Conservation (phyloP, 208 protist genomes). For the Strigomonas culicis region DNA sequence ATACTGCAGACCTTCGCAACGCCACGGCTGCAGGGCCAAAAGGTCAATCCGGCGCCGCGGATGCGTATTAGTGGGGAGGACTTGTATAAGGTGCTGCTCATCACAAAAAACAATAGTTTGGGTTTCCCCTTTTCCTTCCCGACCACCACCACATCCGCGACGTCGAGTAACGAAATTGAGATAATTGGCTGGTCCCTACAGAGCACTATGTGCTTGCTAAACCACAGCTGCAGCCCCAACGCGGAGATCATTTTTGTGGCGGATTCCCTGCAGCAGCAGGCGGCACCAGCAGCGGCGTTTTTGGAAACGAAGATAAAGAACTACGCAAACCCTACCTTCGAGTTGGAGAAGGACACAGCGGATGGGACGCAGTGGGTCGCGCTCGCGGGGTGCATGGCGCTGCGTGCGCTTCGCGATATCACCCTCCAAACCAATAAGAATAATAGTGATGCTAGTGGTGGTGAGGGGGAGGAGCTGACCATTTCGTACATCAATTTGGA, state of each 20-base stretch:
- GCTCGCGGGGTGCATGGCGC: slow-evolving; percentile 6
- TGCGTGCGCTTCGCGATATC: background rate
- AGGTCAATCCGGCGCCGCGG: background rate
- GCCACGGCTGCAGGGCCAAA: no score
- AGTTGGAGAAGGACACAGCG: background rate
- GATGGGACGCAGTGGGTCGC: no score
- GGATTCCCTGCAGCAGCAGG: no score
- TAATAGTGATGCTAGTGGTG: background rate
- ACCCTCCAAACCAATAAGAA: background rate
- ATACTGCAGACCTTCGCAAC: background rate
- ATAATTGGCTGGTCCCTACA: slow-evolving; percentile 5
- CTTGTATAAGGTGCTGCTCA: background rate
- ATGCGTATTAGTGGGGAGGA: background rate
- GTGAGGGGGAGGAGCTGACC: slow-evolving; percentile 41
- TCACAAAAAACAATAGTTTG: slow-evolving; percentile 5
- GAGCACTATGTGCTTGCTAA: background rate
- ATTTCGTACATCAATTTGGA: slow-evolving; percentile 81
- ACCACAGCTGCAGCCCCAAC: slow-evolving; percentile 2
- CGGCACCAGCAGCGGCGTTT: background rate
- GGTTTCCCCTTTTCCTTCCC: background rate
- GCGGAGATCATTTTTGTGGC: slow-evolving; percentile 6
- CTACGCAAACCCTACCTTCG: background rate
- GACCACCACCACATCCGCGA: no score
- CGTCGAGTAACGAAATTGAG: no score
- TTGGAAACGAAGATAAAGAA: background rate